These are phyloP conservation scores for Teratosphaeria pseudoeucalypti DNA, from an alignment of 2,329 filamentous ascomycete species.

Conservation along the genomic window DNA sequence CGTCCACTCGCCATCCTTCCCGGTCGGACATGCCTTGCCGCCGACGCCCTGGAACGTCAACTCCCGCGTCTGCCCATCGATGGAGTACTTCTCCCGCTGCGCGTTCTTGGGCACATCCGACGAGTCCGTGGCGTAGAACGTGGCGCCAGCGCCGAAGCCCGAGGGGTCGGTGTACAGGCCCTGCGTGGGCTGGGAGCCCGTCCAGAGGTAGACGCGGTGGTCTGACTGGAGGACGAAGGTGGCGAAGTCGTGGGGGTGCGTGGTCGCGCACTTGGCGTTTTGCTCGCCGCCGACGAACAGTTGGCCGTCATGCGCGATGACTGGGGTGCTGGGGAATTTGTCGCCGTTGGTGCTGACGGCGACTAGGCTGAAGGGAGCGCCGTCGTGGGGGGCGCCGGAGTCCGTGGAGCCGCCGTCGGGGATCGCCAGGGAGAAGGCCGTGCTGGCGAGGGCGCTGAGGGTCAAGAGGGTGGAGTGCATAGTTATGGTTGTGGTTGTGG, in stretches of 20 bases:
- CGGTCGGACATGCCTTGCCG: neutral
- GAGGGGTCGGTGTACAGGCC: neutral
- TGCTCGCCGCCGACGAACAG: neutral
- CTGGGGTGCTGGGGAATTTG: neutral
- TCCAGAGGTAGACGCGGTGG: neutral
- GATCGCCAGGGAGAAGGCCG: neutral
- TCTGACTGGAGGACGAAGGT: neutral
- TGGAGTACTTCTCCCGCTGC: neutral
- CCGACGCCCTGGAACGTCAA: neutral
- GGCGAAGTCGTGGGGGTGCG: neutral
- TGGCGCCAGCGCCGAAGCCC: neutral
- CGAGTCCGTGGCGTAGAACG: neutral
- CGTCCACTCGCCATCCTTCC: neutral
- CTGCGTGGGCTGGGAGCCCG: neutral
- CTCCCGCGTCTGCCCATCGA: neutral
- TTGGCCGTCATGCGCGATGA: neutral
- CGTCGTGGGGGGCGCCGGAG: neutral
- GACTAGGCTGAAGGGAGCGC: neutral
- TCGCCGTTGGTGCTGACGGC: neutral
- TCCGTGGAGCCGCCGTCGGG: neutral
- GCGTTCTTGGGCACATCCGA: neutral
- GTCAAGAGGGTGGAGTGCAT: neutral
- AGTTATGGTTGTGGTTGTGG: neutral
- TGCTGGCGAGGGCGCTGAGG: neutral
- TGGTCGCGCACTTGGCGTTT: neutral